Evolutionary conservation across 2,329 filamentous ascomycete genomes (phyloP), one percentile per base, ranked within the genome.

Genomic region (Fragosphaeria purpurea): DNA sequence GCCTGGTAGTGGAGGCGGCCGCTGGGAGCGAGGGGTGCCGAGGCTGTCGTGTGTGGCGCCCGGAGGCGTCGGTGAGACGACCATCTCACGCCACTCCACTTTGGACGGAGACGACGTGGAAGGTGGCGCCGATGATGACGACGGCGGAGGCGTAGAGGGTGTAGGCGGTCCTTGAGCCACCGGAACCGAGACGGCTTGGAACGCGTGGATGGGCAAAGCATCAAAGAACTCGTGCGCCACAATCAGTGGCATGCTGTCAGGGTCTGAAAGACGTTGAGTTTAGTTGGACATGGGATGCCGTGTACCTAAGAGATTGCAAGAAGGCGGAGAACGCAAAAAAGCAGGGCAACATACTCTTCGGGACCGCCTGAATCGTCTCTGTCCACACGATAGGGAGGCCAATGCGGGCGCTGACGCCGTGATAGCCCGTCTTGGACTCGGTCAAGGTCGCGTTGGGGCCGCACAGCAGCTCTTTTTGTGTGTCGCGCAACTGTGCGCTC

Each of bases 161-260:
- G 68, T 62, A 70, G 64, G 11, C 70, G 65, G 56, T 70, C 52
- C 41, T 43, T 53, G 41, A 50, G 54, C 37, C 50, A 55, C 32
- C 49, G 58, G 63, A 37, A 72, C 65, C 6, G 67, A 63, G 47
- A 91, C 76, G 11, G 87, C 85, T 66, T 97, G 85, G 65, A 98
- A 98, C 54, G 88, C 83, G 65, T 98, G 90, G 59, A 98, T 96
- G 37, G 93, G 93, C 1, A 98, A 82, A 3, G 93, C 93, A 60
- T 98, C 93, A 70, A 98, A 98, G 74, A 98, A 97, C 65, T 98
- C 93, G 65, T 98, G 93, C 5, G 93, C 93, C 46, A 97, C 80
- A 54, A 98, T 95, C 66, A 97, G 94, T 1, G 93, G 91, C 30
- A 83, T 86, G 62, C 85, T 86, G 53, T 77, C 75, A 30, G 80